Evolutionary conservation across 2,329 filamentous ascomycete genomes (phyloP).

Genomic region (Juglanconis sp.): DNA sequence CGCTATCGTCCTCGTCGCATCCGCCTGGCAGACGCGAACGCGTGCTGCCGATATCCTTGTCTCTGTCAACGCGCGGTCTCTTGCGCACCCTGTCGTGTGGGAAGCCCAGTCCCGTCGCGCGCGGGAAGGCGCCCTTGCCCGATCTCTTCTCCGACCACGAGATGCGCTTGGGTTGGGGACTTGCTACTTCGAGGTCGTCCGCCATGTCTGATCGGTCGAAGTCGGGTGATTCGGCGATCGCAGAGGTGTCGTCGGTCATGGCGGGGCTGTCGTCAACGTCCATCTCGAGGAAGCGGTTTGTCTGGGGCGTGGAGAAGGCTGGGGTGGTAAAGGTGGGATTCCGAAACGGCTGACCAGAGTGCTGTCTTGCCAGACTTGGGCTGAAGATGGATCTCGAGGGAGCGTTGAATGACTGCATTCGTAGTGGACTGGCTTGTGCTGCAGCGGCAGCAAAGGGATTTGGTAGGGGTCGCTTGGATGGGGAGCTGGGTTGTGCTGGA

Average conservation of each 20-base stretch:
- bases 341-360: slow-evolving; percentile 52
- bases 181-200: slow-evolving; percentile 5
- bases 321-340: slow-evolving; percentile 53
- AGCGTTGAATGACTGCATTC: slow-evolving; percentile 35
- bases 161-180: slow-evolving; percentile 28
- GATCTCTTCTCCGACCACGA: slow-evolving; percentile 35
- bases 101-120: slow-evolving; percentile 39
- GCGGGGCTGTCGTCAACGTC: slow-evolving; percentile 60
- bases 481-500: slow-evolving; percentile 19
- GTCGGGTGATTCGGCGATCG: slow-evolving; percentile 51
- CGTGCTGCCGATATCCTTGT: slow-evolving; percentile 51
- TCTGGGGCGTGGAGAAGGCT: slow-evolving; percentile 53
- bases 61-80: slow-evolving; percentile 49
- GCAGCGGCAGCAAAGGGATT: slow-evolving; percentile 28
- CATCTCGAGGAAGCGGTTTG: slow-evolving; percentile 51
- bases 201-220: slow-evolving; percentile 38
- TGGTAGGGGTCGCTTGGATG: slow-evolving; percentile 21
- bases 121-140: slow-evolving; percentile 63
- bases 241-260: slow-evolving; percentile 51
- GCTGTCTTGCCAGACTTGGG: slow-evolving; percentile 38
- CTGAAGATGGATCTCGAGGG: slow-evolving; percentile 46
- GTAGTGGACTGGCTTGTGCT: slow-evolving; percentile 27
- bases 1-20: slow-evolving; percentile 49
- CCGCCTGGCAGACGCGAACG: slow-evolving; percentile 42
- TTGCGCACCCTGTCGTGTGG: slow-evolving; percentile 48